Conservation (phyloP, 768 basidiomycete genomes). For the Mycena galericulata region DNA sequence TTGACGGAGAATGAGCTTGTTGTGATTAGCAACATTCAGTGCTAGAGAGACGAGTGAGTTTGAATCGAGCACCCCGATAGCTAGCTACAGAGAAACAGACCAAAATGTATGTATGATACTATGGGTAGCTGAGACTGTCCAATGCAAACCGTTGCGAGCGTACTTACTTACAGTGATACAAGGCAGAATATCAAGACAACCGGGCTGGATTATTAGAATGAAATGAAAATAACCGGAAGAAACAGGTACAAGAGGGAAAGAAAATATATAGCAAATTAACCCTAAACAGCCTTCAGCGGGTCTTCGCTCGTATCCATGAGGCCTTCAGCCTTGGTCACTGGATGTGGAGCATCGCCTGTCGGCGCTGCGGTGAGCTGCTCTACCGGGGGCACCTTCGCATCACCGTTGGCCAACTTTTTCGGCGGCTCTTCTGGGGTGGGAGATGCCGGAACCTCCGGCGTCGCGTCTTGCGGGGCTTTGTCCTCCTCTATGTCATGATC, state of each 20-base stretch:
- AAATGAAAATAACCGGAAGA: constrained; percentile 28
- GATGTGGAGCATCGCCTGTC: constrained; percentile 64
- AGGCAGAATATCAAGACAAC: constrained; percentile 7
- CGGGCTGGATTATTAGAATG: constrained; percentile 20
- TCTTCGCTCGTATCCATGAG: constrained; percentile 75
- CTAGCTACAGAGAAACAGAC: constrained; percentile 15
- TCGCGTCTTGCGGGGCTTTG: constrained; percentile 43
- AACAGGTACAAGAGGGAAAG: constrained; percentile 27
- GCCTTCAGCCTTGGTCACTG: constrained; percentile 71
- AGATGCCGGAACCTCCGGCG: constrained; percentile 37
- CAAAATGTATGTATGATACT: constrained; percentile 24
- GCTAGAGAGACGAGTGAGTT: constrained; percentile 36
- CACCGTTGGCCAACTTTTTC: constrained; percentile 60
- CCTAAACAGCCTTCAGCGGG: constrained; percentile 51
- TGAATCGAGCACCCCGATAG: constrained; percentile 12
- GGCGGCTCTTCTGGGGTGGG: constrained; percentile 46
- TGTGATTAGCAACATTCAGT: constrained; percentile 53
- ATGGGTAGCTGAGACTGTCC: constrained; percentile 20
- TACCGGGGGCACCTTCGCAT: constrained; percentile 51
- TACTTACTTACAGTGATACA: constrained; percentile 33
- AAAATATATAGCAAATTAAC: constrained; percentile 28
- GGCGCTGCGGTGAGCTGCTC: constrained; percentile 64
- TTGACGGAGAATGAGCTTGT: constrained; percentile 84
- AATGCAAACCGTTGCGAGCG: constrained; percentile 21
- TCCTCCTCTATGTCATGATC: constrained; percentile 53